These are phyloP conservation scores for Phytophthora constricta DNA, from an alignment of 352 stramenopile genomes.

Conservation along the genomic window DNA sequence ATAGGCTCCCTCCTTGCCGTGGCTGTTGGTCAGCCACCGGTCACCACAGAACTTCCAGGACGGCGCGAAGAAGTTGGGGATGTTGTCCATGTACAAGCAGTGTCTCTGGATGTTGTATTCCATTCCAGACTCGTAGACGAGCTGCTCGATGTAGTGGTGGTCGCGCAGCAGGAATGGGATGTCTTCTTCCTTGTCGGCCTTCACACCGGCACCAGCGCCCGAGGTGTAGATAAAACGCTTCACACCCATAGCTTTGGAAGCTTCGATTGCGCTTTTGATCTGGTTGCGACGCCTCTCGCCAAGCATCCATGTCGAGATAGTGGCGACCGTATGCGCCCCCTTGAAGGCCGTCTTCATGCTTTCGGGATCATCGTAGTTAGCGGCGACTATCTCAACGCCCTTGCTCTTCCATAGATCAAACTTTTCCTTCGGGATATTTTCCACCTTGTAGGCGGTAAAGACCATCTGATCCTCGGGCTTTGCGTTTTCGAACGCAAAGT, in stretches of 20 bases:
- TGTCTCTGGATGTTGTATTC: conserved; percentile 18
- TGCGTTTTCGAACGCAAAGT: conserved; percentile 11
- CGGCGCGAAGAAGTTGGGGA: conserved; percentile 6
- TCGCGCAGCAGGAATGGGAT: conserved; percentile 13
- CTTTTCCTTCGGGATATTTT: too few species aligned
- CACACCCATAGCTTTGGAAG: conserved; percentile 5
- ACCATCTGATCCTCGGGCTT: conserved; percentile 8
- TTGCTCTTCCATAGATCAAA: conserved; percentile 12
- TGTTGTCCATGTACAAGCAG: conserved; percentile 14
- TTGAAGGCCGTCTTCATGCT: conserved; percentile 11
- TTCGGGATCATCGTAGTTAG: conserved; percentile 12
- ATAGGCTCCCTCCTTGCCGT: background rate
- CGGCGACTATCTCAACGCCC: conserved; percentile 2
- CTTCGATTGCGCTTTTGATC: background rate
- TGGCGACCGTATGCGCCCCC: conserved; percentile 4
- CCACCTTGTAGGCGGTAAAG: conserved; percentile 14
- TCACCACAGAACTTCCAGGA: conserved; percentile 19
- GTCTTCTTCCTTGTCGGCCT: conserved; percentile 8
- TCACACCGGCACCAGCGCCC: background rate
- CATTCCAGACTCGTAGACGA: conserved; percentile 6
- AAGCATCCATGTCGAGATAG: conserved; percentile 14
- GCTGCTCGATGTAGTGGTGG: conserved; percentile 10
- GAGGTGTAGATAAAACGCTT: conserved; percentile 14
- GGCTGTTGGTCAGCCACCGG: conserved; percentile 14
- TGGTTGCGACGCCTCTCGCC: conserved; percentile 4